These are phyloP conservation scores for Argentina anserina DNA, from an alignment of 306 rosid species.

Conservation along the genomic window DNA sequence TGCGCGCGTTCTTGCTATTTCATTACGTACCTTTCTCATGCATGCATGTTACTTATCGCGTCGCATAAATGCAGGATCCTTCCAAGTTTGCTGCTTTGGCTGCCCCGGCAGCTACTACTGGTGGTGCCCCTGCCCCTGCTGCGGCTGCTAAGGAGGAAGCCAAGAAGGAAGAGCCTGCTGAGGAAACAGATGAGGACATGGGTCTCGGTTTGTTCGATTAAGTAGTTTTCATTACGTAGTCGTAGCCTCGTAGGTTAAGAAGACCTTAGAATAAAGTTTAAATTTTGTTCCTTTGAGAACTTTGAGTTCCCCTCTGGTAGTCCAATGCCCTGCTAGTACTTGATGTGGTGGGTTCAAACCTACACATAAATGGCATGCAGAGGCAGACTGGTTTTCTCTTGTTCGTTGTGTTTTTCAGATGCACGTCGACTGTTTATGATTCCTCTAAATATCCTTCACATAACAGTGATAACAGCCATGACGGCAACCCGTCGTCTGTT, in stretches of 20 bases:
- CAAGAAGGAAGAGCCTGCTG: constrained; percentile 52
- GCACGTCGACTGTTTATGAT: background rate
- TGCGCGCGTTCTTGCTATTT: background rate
- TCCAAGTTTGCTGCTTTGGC: constrained; percentile 40
- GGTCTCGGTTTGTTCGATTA: constrained; percentile 47
- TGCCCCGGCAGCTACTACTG: constrained; percentile 21
- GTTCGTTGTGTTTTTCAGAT: too few relatives aligned
- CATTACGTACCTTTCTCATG: too few relatives aligned
- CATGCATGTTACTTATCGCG: background rate
- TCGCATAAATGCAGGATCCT: constrained; percentile 32
- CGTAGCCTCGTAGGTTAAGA: background rate
- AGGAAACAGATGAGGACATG: constrained; percentile 50
- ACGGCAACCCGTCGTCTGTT: too few relatives aligned
- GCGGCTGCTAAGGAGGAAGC: constrained; percentile 54
- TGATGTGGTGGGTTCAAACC: background rate
- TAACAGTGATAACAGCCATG: background rate
- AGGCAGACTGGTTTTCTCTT: background rate
- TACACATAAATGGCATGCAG: background rate
- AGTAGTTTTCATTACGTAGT: background rate
- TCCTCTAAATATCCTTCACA: too few relatives aligned
- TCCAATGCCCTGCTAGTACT: background rate
- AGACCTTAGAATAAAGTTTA: background rate
- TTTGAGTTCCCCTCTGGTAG: background rate
- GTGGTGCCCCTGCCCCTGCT: constrained; percentile 23
- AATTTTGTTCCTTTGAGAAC: background rate